Evolutionary conservation across 805 yeast genomes (phyloP).

Genomic region (Priceomyces melissophilus): DNA sequence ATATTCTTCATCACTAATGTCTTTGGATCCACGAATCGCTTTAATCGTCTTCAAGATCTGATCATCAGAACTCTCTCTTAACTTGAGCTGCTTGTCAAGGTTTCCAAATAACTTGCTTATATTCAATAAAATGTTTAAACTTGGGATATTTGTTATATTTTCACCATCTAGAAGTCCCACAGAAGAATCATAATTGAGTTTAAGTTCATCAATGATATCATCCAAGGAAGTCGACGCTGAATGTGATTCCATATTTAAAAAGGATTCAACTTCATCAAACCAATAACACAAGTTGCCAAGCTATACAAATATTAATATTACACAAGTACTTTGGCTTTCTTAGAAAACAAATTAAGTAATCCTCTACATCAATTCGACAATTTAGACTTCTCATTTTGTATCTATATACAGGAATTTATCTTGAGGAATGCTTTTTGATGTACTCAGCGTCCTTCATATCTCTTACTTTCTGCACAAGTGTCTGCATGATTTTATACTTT

Average conservation of each 20-base stretch:
- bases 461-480: conserved; percentile 31
- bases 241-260: conserved; percentile 4
- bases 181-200: conserved; percentile 54
- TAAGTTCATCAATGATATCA: conserved; percentile 50
- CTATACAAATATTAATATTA: too few species aligned
- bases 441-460: conserved; percentile 30
- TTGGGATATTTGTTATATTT: conserved; percentile 37
- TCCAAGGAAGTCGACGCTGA: conserved; percentile 44
- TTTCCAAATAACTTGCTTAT: conserved; percentile 41
- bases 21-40: conserved; percentile 2
- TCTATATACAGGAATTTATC: not conserved
- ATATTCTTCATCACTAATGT: conserved; percentile 6
- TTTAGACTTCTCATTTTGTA: too few species aligned
- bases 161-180: conserved; percentile 64
- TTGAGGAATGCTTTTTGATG: conserved; percentile 22
- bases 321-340: too few species aligned
- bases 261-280: too few species aligned
- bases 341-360: too few species aligned
- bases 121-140: conserved; percentile 42
- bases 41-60: conserved; percentile 19
- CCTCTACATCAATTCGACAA: not conserved
- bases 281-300: too few species aligned
- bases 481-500: conserved; percentile 31
- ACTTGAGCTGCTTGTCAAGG: conserved; percentile 36
- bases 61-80: conserved; percentile 29